Conservation (phyloP, 805 yeast genomes). For the Candida insectalens region DNA sequence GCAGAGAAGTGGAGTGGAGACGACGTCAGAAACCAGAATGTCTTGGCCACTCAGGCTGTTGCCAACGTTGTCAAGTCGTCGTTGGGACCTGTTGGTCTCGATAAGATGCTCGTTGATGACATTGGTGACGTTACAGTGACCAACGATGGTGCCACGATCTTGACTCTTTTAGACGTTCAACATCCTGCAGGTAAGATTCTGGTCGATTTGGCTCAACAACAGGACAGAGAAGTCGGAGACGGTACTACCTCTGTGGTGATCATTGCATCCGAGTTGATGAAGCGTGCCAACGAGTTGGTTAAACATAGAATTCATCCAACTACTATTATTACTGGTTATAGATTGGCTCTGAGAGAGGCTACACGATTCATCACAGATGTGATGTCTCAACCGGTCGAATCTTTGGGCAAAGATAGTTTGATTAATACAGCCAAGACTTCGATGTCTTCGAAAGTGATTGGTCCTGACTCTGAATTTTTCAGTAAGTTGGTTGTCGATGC, state of each 20-base stretch:
- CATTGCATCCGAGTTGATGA: conserved; percentile 85
- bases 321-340: conserved; percentile 92
- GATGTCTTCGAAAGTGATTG: conserved; percentile 94
- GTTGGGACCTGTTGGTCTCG: conserved; percentile 96
- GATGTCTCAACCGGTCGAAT: conserved; percentile 68
- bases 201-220: conserved; percentile 97
- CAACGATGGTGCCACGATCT: conserved; percentile 96
- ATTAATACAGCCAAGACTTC: conserved; percentile 92
- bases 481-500: conserved; percentile 90
- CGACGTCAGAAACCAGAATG: conserved; percentile 93
- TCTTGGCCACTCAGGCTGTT: conserved; percentile 82
- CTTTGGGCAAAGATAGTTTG: conserved; percentile 74
- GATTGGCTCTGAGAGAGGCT: conserved; percentile 90
- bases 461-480: conserved; percentile 87
- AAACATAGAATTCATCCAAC: conserved; percentile 95
- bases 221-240: conserved; percentile 97
- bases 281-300: conserved; percentile 89
- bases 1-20: conserved; percentile 96
- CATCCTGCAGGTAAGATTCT: conserved; percentile 98
- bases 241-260: conserved; percentile 88
- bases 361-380: conserved; percentile 78
- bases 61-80: conserved; percentile 86
- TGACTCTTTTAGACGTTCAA: conserved; percentile 85
- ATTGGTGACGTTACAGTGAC: conserved; percentile 99
- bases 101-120: conserved; percentile 97